These are phyloP conservation scores for Cutaneotrichosporon sp. DNA, from an alignment of 1,284 basidiomycete genomes.

Conservation along the genomic window DNA sequence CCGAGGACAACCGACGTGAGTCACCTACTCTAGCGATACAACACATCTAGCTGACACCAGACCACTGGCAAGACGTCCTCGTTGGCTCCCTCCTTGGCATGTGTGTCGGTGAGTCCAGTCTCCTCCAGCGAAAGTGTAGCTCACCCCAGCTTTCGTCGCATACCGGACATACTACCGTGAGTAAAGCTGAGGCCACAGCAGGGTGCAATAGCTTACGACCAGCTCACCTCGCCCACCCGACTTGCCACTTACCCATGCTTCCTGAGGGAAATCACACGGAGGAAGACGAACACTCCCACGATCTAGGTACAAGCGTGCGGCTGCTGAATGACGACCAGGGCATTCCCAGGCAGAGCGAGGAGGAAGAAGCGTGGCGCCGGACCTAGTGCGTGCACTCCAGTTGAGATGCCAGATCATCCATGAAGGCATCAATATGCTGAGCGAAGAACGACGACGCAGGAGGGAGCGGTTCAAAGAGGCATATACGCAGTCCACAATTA, in stretches of 20 bases:
- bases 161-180: slow-evolving; percentile 59
- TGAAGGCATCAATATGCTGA: too few species aligned
- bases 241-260: slow-evolving; percentile 68
- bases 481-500: too few species aligned
- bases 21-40: too few species aligned
- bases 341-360: slow-evolving; percentile 35
- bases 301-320: slow-evolving; percentile 20
- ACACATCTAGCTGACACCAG: slow-evolving; percentile 50
- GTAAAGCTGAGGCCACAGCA: slow-evolving; percentile 53
- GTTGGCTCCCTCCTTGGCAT: slow-evolving; percentile 73
- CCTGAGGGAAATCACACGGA: slow-evolving; percentile 49
- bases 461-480: too few species aligned
- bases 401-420: too few species aligned
- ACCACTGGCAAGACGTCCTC: slow-evolving; percentile 84
- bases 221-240: slow-evolving; percentile 28
- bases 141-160: slow-evolving; percentile 59
- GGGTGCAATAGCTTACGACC: slow-evolving; percentile 10
- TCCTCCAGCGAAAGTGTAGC: slow-evolving; percentile 6
- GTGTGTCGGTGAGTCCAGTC: slow-evolving; percentile 63
- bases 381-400: background rate
- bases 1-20: slow-evolving; percentile 81
- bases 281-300: background rate
- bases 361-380: slow-evolving; percentile 21
- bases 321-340: slow-evolving; percentile 28
- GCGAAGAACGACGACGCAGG: too few species aligned